phyloP scores from a whole-genome alignment of 139 green algal genomes.

The Chlorella vulgaris region DNA sequence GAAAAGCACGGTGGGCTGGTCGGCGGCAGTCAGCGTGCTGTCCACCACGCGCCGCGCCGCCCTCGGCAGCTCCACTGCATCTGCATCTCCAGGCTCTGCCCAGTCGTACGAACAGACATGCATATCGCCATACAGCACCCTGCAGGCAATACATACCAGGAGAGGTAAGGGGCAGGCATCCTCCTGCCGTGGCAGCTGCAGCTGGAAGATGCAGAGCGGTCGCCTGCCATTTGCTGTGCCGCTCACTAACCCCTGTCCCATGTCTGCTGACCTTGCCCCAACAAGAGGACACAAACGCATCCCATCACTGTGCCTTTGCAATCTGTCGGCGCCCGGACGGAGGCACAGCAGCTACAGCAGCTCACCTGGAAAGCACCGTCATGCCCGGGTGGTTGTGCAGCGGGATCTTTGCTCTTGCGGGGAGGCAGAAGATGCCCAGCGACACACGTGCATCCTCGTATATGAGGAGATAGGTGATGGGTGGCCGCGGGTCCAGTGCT shows the following conservation, averaged over 20 bases:
- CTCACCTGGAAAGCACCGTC: slow-evolving; percentile 67
- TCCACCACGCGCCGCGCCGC: slow-evolving; percentile 57
- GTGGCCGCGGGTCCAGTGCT: neutral
- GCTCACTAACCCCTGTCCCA: no score
- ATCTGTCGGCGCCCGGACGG: no score
- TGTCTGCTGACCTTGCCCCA: no score
- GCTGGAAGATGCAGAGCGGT: neutral
- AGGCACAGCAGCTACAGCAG: no score
- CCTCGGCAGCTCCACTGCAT: neutral
- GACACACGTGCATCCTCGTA: slow-evolving; percentile 78
- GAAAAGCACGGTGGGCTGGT: slow-evolving; percentile 60
- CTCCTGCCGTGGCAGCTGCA: neutral
- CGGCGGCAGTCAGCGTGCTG: slow-evolving; percentile 43
- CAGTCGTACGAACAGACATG: slow-evolving; percentile 82
- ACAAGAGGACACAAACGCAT: no score
- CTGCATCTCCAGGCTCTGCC: slow-evolving; percentile 20
- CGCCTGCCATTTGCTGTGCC: no score
- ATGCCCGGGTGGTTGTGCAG: slow-evolving; percentile 92
- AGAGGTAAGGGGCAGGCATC: neutral
- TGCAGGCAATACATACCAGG: slow-evolving; percentile 26
- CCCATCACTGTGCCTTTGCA: no score
- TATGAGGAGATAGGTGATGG: slow-evolving; percentile 88
- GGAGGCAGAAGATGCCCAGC: slow-evolving; percentile 90
- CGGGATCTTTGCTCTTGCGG: slow-evolving; percentile 68
- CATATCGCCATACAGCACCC: slow-evolving; percentile 86